Evolutionary conservation across 1,284 basidiomycete genomes (phyloP).

Genomic region (Trichosporon coremiiforme): DNA sequence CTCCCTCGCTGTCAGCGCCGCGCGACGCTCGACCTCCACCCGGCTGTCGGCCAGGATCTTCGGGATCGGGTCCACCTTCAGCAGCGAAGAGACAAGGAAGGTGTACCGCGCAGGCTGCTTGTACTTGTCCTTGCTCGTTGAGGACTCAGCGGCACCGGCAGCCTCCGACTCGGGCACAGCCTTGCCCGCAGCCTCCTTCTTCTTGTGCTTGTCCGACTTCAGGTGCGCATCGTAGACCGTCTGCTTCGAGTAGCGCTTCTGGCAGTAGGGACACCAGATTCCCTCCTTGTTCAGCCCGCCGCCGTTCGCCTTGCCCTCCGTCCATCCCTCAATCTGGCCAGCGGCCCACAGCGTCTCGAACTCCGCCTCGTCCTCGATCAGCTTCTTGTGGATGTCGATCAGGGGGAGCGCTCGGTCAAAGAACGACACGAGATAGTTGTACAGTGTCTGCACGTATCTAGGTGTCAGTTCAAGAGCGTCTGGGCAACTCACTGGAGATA

Average conservation of each 20-base stretch:
- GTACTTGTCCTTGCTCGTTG: constrained; percentile 61
- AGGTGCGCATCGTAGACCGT: constrained; percentile 97
- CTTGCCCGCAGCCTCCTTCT: constrained; percentile 65
- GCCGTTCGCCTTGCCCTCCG: constrained; percentile 55
- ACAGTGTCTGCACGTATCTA: constrained; percentile 79
- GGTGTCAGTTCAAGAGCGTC: too few species aligned
- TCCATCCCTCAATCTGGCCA: constrained; percentile 76
- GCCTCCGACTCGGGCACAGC: constrained; percentile 38
- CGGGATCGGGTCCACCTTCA: constrained; percentile 65
- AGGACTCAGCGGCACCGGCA: constrained; percentile 30
- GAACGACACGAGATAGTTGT: constrained; percentile 83
- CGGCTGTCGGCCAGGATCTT: constrained; percentile 78
- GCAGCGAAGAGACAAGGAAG: constrained; percentile 68
- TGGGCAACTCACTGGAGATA: constrained; percentile 69
- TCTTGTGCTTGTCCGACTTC: constrained; percentile 91
- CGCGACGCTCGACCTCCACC: constrained; percentile 91
- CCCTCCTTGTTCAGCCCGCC: constrained; percentile 61
- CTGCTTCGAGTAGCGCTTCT: constrained; percentile 92
- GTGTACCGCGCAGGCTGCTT: constrained; percentile 73
- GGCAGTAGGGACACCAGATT: constrained; percentile 95
- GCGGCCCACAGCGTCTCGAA: constrained; percentile 82
- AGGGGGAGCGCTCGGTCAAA: constrained; percentile 84
- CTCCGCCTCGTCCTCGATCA: constrained; percentile 66
- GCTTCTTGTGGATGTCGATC: constrained; percentile 72
- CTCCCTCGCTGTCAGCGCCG: constrained; percentile 93